phyloP scores from a whole-genome alignment of 2,329 filamentous ascomycete species.

The Fusarium sp. region DNA sequence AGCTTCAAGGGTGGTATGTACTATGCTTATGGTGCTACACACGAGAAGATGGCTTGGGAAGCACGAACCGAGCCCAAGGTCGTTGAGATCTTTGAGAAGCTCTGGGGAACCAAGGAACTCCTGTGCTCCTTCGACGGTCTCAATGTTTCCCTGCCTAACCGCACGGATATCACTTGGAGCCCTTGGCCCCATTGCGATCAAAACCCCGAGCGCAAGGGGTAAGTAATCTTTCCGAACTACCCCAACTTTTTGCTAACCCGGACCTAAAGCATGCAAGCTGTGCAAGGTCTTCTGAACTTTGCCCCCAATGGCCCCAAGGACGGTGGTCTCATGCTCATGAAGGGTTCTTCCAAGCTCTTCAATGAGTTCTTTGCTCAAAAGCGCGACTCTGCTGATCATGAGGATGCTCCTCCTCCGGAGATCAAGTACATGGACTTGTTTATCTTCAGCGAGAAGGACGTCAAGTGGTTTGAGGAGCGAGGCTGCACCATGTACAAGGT shows the following conservation, averaged over 20 bases:
- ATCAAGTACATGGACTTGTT: constrained; percentile 46
- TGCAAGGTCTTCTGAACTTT: constrained; percentile 30
- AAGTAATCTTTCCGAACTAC: neutral
- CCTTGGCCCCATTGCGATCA: constrained; percentile 38
- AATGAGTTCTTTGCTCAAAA: constrained; percentile 49
- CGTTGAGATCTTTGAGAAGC: constrained; percentile 55
- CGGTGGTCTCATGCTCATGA: constrained; percentile 47
- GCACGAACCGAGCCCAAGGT: constrained; percentile 59
- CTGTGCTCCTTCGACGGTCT: constrained; percentile 56
- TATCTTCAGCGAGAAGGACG: constrained; percentile 45
- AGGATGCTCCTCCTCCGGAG: constrained; percentile 47
- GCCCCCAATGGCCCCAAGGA: constrained; percentile 48
- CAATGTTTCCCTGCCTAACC: constrained; percentile 53
- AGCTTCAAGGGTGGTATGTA: constrained; percentile 56
- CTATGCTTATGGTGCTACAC: constrained; percentile 55
- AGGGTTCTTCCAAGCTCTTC: constrained; percentile 39
- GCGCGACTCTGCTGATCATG: constrained; percentile 45
- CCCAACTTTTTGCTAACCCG: neutral
- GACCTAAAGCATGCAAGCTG: constrained; percentile 1
- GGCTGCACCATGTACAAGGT: constrained; percentile 49
- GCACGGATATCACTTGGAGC: constrained; percentile 43
- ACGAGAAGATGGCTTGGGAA: constrained; percentile 60
- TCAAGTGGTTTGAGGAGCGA: constrained; percentile 48
- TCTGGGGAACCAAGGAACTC: constrained; percentile 56
- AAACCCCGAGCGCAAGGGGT: constrained; percentile 45